Base-by-base conservation (phyloP, 768 basidiomycete genomes). In the Trametes meyenii region DNA sequence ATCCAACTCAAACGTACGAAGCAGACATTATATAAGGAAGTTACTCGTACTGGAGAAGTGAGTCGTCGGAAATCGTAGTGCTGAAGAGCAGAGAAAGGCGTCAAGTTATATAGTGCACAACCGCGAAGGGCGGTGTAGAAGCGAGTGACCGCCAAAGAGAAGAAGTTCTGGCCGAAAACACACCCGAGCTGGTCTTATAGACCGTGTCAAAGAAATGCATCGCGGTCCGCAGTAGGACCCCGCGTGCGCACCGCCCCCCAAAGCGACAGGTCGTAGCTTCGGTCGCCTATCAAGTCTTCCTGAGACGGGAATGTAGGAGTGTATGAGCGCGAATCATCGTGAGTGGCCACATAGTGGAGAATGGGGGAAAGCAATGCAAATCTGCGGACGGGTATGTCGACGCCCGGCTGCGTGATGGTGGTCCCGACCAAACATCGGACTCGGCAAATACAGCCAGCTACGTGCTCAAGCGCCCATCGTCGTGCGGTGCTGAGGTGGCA, bases 121-220 rank as follows among this genome's bases (percentile, higher is more conserved):
- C 16, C 17, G 29, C 29, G 8, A 33, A 3, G 40, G 38, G 54
- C 54, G 33, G 43, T 46, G 35, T 35, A 10, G 43, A 33, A 29
- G 53, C 42, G 17, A 42, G 17, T 39, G 29, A 26, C 53, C 24
- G 33, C 26, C 40, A 42, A 44, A 16, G 53, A n/a, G 53, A 26
- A 44, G 53, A 11, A 17, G 12, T 21, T 53, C 12, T 16, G 10
- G 24, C 44, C 42, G 42, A 44, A 3, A 42, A 21, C 53, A 44
- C n/a, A 44, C 29, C 42, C 26, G 53, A 19, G 11, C 53, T 17
- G 19, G 51, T 42, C 51, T 53, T 53, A 53, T 53, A 53, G 21
- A n/a, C 51, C 14, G 13, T 16, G 35, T 46, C 21, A 8, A 46
- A 24, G 19, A 13, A 46, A 11, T 13, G 21, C 50, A 40, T 42